A percentile compares a stretch with the other conserved stretches of the same genome.
phyloP scores from a whole-genome alignment of 495 filamentous ascomycete genomes.

The Xylaria bambusicola region DNA sequence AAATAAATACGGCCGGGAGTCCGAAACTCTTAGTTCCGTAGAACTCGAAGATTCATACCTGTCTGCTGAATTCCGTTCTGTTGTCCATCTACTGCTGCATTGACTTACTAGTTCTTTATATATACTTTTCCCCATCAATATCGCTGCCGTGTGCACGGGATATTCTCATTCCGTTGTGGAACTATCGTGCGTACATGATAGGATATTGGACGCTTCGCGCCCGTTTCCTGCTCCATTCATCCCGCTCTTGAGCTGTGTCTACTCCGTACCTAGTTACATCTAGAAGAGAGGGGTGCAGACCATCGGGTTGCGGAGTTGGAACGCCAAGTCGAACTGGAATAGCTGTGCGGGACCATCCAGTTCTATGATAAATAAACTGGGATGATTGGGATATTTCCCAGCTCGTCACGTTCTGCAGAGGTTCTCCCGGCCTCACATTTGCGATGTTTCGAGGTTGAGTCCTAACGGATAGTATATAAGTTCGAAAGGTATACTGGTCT shows the following conservation, averaged over 20 bases:
- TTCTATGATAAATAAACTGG: constrained; percentile 4
- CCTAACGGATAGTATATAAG: background rate
- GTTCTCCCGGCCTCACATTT: background rate
- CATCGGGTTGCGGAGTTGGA: background rate
- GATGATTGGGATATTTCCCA: background rate
- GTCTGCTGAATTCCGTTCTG: background rate
- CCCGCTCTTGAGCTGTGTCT: constrained; percentile 1
- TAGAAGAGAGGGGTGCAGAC: constrained; percentile 1
- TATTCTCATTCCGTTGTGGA: background rate
- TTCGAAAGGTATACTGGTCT: background rate
- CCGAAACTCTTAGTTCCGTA: background rate
- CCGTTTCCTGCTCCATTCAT: constrained; percentile 5
- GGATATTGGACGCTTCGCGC: constrained; percentile 5
- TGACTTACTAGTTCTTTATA: background rate
- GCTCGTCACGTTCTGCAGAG: background rate
- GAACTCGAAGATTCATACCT: background rate
- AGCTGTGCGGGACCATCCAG: background rate
- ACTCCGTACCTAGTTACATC: background rate
- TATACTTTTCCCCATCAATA: background rate
- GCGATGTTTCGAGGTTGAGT: background rate
- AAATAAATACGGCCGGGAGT: background rate
- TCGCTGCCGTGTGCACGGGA: background rate
- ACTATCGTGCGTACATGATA: constrained; percentile 1
- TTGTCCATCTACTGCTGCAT: background rate
- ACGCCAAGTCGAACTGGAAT: background rate